Conservation (phyloP, 2,329 filamentous ascomycete species). For the Apiospora marii region DNA sequence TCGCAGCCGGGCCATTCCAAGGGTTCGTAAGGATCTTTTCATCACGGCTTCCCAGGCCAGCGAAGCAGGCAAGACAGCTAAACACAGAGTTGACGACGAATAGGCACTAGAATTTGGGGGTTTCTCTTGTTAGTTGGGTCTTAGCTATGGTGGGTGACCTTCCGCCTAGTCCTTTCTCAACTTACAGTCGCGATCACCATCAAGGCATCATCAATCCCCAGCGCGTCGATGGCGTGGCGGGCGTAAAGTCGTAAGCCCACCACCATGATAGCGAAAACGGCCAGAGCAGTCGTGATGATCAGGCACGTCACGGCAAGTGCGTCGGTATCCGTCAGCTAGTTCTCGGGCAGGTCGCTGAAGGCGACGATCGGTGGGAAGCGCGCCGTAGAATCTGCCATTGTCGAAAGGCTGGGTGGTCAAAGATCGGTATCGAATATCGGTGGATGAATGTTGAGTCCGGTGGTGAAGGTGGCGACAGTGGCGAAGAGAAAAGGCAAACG, state of each 20-base stretch:
- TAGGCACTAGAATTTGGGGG: neutral
- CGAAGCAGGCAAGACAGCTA: neutral
- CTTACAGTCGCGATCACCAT: neutral
- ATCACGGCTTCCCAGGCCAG: slow-evolving; percentile 6
- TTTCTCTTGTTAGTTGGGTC: neutral
- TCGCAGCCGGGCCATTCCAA: neutral
- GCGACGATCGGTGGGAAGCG: neutral
- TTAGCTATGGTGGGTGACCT: neutral
- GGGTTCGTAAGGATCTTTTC: neutral
- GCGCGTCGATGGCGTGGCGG: neutral
- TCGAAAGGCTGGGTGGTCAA: neutral
- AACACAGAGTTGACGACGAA: neutral
- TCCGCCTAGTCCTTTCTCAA: neutral
- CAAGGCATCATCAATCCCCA: neutral
- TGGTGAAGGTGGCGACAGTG: neutral
- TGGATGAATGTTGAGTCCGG: neutral
- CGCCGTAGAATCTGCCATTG: neutral
- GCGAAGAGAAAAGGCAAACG: neutral
- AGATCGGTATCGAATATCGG: neutral
- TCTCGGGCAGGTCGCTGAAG: neutral
- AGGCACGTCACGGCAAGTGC: neutral
- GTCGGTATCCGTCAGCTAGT: neutral
- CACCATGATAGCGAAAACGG: neutral
- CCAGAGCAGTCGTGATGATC: neutral
- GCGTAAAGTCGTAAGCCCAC: neutral